Evolutionary conservation across 345 rosid species (phyloP).

Genomic region (Psidium guajava): DNA sequence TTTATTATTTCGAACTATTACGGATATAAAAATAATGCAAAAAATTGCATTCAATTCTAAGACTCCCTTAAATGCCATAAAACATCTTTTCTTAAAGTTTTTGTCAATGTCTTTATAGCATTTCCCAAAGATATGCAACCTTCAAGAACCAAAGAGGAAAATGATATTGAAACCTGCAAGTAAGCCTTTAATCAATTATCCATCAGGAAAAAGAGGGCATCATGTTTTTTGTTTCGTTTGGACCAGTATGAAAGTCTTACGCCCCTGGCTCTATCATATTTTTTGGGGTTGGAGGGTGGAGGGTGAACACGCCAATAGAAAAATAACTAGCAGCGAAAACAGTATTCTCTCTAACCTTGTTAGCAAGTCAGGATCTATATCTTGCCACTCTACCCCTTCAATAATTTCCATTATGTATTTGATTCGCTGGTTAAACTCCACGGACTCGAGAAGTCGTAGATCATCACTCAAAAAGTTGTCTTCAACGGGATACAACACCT

Average conservation of each 20-base stretch:
- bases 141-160: background rate
- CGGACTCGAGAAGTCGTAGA: constrained; percentile 71
- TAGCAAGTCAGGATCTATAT: constrained; percentile 70
- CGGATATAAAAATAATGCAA: no score
- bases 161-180: background rate
- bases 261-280: background rate
- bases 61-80: background rate
- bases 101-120: background rate
- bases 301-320: background rate
- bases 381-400: constrained; percentile 77
- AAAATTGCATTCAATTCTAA: background rate
- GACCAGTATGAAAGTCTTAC: background rate
- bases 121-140: background rate
- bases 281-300: background rate
- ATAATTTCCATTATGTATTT: constrained; percentile 68
- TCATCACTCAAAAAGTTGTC: constrained; percentile 72
- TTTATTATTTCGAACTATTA: background rate
- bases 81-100: background rate
- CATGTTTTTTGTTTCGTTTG: background rate
- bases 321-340: background rate
- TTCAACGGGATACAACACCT: constrained; percentile 56
- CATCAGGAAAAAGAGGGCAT: background rate
- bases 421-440: constrained; percentile 77
- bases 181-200: background rate
- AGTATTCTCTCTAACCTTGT: constrained; percentile 49